Conservation (phyloP, 169 alveolate genomes). For the Condylostoma magnum region DNA sequence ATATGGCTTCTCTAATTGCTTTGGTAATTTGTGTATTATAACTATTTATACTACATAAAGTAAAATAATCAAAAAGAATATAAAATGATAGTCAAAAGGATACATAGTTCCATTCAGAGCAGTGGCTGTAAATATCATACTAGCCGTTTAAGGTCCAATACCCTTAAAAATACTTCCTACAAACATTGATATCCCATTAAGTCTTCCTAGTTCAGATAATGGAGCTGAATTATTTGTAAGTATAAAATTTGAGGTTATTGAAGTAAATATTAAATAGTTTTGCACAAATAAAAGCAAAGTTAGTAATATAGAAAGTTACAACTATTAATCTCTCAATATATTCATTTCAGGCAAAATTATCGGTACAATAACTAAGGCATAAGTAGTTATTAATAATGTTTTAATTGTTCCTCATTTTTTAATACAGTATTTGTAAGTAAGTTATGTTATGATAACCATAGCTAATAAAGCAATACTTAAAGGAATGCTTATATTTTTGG, state of each 20-base stretch:
- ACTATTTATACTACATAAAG: too few relatives aligned
- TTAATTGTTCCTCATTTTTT: neutral
- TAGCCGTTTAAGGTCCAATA: neutral
- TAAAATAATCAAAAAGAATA: neutral
- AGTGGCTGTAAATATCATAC: constrained; percentile 3
- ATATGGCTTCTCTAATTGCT: too few relatives aligned
- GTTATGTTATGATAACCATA: neutral
- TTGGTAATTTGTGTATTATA: too few relatives aligned
- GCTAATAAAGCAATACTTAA: neutral
- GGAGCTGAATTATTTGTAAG: constrained; percentile 6
- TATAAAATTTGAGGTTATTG: neutral
- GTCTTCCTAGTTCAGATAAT: constrained; percentile 5
- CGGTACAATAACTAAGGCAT: neutral
- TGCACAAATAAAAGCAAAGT: neutral
- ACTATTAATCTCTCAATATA: neutral
- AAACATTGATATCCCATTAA: constrained; percentile 5
- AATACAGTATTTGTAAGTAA: neutral
- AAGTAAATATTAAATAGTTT: neutral
- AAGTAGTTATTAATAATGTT: neutral
- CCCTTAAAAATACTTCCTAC: neutral
- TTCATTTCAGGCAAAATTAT: neutral
- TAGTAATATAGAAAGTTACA: neutral
- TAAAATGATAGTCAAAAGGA: constrained; percentile 17
- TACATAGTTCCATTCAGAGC: neutral
- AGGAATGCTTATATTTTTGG: neutral